Conservation (phyloP, 345 rosid species). For the Bruguiera gymnorhiza region DNA sequence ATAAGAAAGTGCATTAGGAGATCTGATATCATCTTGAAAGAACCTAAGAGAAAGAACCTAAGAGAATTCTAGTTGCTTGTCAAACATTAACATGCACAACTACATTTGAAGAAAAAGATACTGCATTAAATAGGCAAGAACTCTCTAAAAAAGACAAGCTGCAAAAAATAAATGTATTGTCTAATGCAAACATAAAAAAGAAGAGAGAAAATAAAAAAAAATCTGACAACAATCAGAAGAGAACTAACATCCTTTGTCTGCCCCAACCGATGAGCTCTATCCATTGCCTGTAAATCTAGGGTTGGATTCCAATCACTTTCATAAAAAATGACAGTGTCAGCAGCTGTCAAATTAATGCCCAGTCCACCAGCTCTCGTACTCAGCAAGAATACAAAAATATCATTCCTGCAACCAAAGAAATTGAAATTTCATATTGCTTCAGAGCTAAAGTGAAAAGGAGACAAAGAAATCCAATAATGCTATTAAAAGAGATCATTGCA, state of each 20-base stretch:
- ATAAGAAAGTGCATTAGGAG: not conserved
- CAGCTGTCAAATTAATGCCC: constrained; percentile 99
- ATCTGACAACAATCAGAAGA: constrained; percentile 3
- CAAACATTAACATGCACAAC: not conserved
- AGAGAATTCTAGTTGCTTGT: not conserved
- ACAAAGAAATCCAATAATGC: not conserved
- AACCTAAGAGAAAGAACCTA: not conserved
- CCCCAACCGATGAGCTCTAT: constrained; percentile 98
- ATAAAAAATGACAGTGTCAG: constrained; percentile 98
- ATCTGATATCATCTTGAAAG: not conserved
- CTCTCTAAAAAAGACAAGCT: not conserved
- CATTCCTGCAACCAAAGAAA: constrained; percentile 63
- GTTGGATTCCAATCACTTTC: constrained; percentile 99
- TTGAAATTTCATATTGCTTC: not conserved
- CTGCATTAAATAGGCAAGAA: not conserved
- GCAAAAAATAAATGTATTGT: not conserved
- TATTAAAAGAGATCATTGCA: not conserved
- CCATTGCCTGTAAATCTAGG: constrained; percentile 99
- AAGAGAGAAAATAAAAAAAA: not conserved
- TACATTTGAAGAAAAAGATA: not conserved
- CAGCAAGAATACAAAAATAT: constrained; percentile 97
- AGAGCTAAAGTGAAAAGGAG: not conserved
- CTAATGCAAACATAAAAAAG: not conserved
- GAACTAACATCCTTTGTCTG: constrained; percentile 97
- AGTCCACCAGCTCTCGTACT: constrained; percentile 99